Evolutionary conservation across 345 rosid genomes (phyloP).

Genomic region (Mangifera indica): DNA sequence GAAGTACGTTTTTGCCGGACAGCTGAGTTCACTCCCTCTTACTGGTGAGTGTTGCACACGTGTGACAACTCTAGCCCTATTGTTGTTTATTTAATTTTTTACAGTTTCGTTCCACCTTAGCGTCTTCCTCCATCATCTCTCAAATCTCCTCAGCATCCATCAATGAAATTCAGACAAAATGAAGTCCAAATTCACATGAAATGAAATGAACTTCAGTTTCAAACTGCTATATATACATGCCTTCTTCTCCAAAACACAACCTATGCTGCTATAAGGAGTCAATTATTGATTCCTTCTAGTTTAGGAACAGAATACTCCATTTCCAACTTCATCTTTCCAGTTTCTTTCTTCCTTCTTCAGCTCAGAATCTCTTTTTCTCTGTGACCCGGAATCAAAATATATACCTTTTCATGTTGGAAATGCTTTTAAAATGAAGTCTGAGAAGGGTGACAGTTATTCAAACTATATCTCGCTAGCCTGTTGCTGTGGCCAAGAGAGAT

Average conservation of each 20-base stretch:
- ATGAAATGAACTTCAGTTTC: conserved; percentile 30
- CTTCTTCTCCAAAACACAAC: conserved; percentile 14
- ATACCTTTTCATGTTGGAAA: too few species aligned
- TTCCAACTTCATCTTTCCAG: too few species aligned
- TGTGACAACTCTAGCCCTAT: background rate
- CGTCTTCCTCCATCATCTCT: conserved; percentile 28
- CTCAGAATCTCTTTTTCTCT: too few species aligned
- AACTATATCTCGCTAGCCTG: too few species aligned
- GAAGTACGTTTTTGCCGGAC: too few species aligned
- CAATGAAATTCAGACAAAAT: conserved; percentile 50
- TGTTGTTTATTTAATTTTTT: background rate
- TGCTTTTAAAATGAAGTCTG: too few species aligned
- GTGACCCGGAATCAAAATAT: too few species aligned
- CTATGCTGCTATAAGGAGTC: conserved; percentile 17
- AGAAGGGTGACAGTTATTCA: too few species aligned
- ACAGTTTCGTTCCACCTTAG: conserved; percentile 19
- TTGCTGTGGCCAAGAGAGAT: too few species aligned
- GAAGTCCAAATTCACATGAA: conserved; percentile 56
- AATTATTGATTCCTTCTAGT: too few species aligned
- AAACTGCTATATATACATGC: conserved; percentile 34
- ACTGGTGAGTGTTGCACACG: background rate
- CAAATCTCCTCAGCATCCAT: conserved; percentile 9
- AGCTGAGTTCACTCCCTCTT: background rate
- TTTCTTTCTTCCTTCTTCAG: too few species aligned
- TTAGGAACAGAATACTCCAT: too few species aligned